Conservation (phyloP, 2,329 filamentous ascomycete species). For the Stachybotrys echinatus region DNA sequence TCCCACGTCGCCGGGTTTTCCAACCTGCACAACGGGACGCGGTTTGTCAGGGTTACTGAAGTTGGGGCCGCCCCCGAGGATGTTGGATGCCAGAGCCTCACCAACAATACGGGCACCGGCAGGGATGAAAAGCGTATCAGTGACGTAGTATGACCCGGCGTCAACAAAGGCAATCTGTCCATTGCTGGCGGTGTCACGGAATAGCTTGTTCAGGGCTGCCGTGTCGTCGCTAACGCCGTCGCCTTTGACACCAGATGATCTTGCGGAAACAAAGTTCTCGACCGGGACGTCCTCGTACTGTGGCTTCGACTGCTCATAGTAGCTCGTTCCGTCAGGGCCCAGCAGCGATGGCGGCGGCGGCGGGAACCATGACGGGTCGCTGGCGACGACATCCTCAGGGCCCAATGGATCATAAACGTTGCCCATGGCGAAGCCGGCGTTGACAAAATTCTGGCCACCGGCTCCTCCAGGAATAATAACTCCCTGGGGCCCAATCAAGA, state of each 20-base stretch:
- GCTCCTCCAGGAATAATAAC: too few relatives aligned
- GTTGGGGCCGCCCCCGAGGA: constrained; percentile 49
- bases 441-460: too few relatives aligned
- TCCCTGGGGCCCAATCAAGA: too few relatives aligned
- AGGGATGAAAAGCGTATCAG: constrained; percentile 45
- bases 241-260: constrained; percentile 44
- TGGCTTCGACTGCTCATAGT: constrained; percentile 72
- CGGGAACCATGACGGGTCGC: background rate
- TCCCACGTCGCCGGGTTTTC: constrained; percentile 55
- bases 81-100: constrained; percentile 47
- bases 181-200: constrained; percentile 46
- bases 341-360: background rate
- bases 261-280: constrained; percentile 63
- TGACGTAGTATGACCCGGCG: constrained; percentile 56
- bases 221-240: constrained; percentile 75
- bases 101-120: constrained; percentile 52
- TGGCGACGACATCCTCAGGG: background rate
- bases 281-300: constrained; percentile 60
- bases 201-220: constrained; percentile 49
- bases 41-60: constrained; percentile 55
- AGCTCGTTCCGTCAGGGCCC: constrained; percentile 40
- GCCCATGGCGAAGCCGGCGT: too few relatives aligned
- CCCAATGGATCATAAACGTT: background rate
- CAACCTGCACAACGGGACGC: constrained; percentile 62
- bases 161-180: constrained; percentile 57